phyloP scores from a whole-genome alignment of 305 asterid genomes.

The Fraxinus angustifolia region DNA sequence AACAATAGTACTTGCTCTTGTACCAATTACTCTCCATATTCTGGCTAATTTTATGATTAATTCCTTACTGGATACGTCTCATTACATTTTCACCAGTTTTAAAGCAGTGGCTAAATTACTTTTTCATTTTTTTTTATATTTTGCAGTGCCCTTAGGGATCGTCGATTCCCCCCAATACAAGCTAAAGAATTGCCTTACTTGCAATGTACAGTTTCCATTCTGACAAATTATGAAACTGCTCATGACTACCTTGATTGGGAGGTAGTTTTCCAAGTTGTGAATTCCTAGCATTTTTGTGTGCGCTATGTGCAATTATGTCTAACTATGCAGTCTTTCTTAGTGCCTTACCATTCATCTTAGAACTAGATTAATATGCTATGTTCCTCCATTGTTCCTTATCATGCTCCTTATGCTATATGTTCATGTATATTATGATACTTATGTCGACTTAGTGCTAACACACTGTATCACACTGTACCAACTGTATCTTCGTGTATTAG shows the following conservation, averaged over 20 bases:
- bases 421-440: not conserved
- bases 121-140: constrained; percentile 9
- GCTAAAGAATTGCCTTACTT: constrained; percentile 78
- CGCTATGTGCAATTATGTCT: not conserved
- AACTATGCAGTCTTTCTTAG: not conserved
- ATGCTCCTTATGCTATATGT: not conserved
- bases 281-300: not conserved
- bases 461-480: not conserved
- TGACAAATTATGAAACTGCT: constrained; percentile 77
- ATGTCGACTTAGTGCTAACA: not conserved
- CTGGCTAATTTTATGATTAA: not conserved
- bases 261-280: constrained; percentile 41
- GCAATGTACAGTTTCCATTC: constrained; percentile 92
- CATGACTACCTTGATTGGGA: constrained; percentile 92
- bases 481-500: not conserved
- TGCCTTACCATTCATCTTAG: not conserved
- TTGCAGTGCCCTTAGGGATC: constrained; percentile 90
- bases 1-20: not conserved
- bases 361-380: not conserved
- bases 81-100: not conserved
- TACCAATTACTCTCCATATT: not conserved
- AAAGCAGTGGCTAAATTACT: constrained; percentile 5
- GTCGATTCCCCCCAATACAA: constrained; percentile 86
- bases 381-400: not conserved
- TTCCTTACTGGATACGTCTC: not conserved